Evolutionary conservation across 345 rosid genomes (phyloP).

Genomic region (Syzygium grande): DNA sequence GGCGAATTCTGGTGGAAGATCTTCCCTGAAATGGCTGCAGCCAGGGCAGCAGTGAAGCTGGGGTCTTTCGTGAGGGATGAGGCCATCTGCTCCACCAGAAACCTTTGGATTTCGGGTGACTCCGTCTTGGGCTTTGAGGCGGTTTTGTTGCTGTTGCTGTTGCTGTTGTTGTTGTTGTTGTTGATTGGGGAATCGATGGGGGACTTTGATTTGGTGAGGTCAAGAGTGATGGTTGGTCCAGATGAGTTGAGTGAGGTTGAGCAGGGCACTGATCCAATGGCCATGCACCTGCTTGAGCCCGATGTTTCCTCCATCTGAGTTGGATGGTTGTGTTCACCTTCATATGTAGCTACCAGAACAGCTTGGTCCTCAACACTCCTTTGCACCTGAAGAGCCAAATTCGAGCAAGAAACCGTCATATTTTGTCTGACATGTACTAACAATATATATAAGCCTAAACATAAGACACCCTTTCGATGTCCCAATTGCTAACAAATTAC

Average conservation of each 20-base stretch:
- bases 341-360: conserved; percentile 84
- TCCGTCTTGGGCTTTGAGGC: conserved; percentile 13
- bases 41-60: conserved; percentile 89
- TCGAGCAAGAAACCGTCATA: neutral
- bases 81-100: conserved; percentile 96
- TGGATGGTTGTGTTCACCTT: conserved; percentile 97
- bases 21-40: conserved; percentile 89
- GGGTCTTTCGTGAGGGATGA: conserved; percentile 88
- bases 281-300: conserved; percentile 28
- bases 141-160: neutral
- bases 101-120: conserved; percentile 50
- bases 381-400: conserved; percentile 58
- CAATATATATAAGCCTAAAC: neutral
- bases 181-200: conserved; percentile 10
- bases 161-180: neutral
- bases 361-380: conserved; percentile 88
- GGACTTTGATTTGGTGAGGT: conserved; percentile 36
- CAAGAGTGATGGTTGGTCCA: conserved; percentile 40
- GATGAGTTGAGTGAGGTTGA: conserved; percentile 29
- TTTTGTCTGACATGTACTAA: neutral
- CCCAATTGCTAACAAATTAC: neutral
- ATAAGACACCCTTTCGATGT: neutral
- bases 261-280: conserved; percentile 33
- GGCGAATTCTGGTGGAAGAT: conserved; percentile 40
- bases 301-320: conserved; percentile 50